Conservation (phyloP, 176 grass and related monocot genomes). For the Guadua angustifolia region DNA sequence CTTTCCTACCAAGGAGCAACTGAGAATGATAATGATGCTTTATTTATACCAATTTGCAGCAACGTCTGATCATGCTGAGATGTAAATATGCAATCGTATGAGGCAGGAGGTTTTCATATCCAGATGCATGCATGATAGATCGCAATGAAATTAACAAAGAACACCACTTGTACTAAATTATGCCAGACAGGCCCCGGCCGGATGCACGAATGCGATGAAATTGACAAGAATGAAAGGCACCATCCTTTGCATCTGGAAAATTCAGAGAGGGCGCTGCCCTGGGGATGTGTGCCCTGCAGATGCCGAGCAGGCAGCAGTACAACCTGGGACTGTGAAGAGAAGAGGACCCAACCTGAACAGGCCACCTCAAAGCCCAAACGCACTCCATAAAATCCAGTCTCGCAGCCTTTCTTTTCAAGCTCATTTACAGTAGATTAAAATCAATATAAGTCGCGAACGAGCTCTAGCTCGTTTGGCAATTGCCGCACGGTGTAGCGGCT, state of each 20-base stretch:
- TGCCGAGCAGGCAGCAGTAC: not conserved
- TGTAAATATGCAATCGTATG: not conserved
- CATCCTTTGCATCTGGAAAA: not conserved
- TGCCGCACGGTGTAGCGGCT: too few relatives aligned
- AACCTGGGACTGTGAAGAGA: not conserved
- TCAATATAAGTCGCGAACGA: too few relatives aligned
- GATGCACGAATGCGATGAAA: not conserved
- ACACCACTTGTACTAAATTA: not conserved
- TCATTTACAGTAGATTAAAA: too few relatives aligned
- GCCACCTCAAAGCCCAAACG: conserved; percentile 22
- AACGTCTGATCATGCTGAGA: not conserved
- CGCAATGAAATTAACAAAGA: not conserved
- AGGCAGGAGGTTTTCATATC: conserved; percentile 20
- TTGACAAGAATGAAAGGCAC: not conserved
- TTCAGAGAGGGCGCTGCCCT: not conserved
- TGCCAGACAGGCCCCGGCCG: not conserved
- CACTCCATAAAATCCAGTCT: not conserved
- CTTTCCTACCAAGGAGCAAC: not conserved
- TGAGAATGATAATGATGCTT: not conserved
- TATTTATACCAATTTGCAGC: not conserved
- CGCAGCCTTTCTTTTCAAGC: not conserved
- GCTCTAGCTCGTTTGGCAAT: too few relatives aligned
- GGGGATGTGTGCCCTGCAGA: not conserved
- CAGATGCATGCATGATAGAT: conserved; percentile 10
- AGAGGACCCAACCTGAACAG: not conserved